Base-by-base conservation (phyloP, 495 filamentous ascomycete genomes). In the Neurospora sp. region DNA sequence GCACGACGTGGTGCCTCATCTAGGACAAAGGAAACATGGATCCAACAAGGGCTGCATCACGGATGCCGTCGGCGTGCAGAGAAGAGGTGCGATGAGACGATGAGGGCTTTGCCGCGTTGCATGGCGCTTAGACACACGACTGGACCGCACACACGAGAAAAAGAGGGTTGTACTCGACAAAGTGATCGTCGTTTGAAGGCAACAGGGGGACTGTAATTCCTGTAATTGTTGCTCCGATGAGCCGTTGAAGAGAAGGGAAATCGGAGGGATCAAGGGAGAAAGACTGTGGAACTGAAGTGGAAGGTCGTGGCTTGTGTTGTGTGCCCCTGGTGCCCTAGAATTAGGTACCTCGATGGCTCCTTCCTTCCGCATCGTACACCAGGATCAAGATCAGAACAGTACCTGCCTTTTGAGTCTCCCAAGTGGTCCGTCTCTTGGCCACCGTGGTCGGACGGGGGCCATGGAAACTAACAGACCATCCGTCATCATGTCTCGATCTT, bases 1-100 rank as follows among this genome's bases (percentile, higher is more conserved):
- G 78, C 76, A 76, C 59, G 75, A 71, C 72, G 71, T 72, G 73
- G 61, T 74, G 78, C 77, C 77, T 81, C 78, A 79, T 76, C 72
- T 78, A 71, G 77, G 78, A 75, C 78, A 78, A 79, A 78, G 72
- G 70, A 72, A 42, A 73, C 44, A 69, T 75, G 75, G 74, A 72
- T 74, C 65, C 53, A 65, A 8, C 27, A 65, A 65, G 14, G 53
- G 31, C 22, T 37, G 53, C 53, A 65, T 65, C 27, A 65, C 27
- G 53, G 53, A 65, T 65, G 31, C 53, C 53, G 14, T 65, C 53
- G 27, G 27, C 53, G 53, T 65, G 27, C 53, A 65, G 27, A 17
- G 53, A 61, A 61, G 53, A 65, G 53, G 53, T 65, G 8, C 14
- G 27, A 65, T 35, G 53, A 59, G 48, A 59, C 48, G 48, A 59